Base-by-base conservation (phyloP, 352 stramenopile species). In the Thraustotheca clavata region DNA sequence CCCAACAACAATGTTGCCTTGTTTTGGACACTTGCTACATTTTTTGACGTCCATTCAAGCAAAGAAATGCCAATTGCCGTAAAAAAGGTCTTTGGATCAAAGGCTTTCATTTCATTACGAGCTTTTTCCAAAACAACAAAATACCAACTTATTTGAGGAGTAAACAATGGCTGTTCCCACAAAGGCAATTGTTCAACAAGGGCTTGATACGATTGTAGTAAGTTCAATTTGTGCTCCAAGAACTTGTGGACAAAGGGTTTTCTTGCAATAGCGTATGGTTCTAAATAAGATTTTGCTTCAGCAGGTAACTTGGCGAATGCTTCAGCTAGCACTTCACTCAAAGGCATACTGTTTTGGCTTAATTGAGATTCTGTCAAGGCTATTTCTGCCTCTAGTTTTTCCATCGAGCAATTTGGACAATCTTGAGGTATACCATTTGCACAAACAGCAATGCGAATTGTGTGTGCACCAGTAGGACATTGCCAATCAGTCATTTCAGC, bases 361-460 rank as follows among this genome's bases (percentile, higher is more conserved):
- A n/a, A n/a, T n/a, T n/a, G n/a, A n/a, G n/a, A n/a, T n/a, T n/a
- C n/a, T n/a, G n/a, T n/a, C n/a, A n/a, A n/a, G n/a, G n/a, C 49
- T 26, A 87, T 77, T 16, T 67, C 69, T 12, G 20, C 38, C 41
- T 71, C 59, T 26, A 90, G 62, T 7, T 27, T 24, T 4, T 65
- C 36, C 1, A 55, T 69, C 1, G 77, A 87, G 39, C 81, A 90
- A 2, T 3, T 32, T 1, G 81, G 81, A 63, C 79, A 90, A 4
- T 79, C 60, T 0, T 68, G 71, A 4, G 79, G 79, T 49, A 70
- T n/a, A 4, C 81, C 81, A 50, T 69, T 69, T 22, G 71, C 75
- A 50, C 81, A 91, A n/a, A 82, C 33, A 4, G 68, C 41, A 29
- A 89, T 46, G 7, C 59, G 24, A 35, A 77, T 80, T 0, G 49